These are phyloP conservation scores for Diutina mesorugosa DNA, from an alignment of 1,139 yeast species.

Conservation along the genomic window DNA sequence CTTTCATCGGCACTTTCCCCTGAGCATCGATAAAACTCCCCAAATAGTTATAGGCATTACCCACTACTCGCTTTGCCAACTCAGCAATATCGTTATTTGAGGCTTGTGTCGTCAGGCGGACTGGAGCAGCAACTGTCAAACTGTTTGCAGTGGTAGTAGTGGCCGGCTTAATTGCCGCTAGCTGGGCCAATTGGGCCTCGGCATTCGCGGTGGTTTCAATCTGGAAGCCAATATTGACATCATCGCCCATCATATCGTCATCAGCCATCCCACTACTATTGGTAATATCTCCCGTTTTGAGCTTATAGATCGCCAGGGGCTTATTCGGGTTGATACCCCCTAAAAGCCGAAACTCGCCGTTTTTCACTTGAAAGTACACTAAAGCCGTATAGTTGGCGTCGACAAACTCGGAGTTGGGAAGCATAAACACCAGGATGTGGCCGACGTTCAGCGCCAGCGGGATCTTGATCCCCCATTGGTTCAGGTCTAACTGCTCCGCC, in stretches of 20 bases:
- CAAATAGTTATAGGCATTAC: conserved; percentile 81
- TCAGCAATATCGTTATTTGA: conserved; percentile 21
- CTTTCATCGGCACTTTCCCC: conserved; percentile 79
- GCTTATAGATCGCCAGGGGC: conserved; percentile 85
- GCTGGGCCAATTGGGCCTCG: conserved; percentile 27
- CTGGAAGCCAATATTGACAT: conserved; percentile 65
- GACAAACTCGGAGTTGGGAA: conserved; percentile 52
- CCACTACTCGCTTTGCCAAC: conserved; percentile 77
- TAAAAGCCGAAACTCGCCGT: conserved; percentile 58
- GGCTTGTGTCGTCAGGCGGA: conserved; percentile 3
- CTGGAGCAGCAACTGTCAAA: conserved; percentile 1
- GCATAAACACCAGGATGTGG: conserved; percentile 61
- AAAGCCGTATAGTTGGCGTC: conserved; percentile 70
- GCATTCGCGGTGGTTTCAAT: conserved; percentile 66
- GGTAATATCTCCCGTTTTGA: conserved; percentile 12
- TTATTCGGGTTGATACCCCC: conserved; percentile 66
- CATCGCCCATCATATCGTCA: conserved; percentile 18
- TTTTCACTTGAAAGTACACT: conserved; percentile 79
- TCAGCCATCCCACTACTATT: conserved; percentile 24
- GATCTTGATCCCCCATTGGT: conserved; percentile 48
- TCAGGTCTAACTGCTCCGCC: conserved; percentile 50
- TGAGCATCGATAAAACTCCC: conserved; percentile 69
- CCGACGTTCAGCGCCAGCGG: conserved; percentile 53
- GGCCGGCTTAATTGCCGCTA: conserved; percentile 3
- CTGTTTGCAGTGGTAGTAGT: neutral